A percentile compares a stretch with the other conserved stretches of the same genome.
These are phyloP conservation scores for Dendrocalamus sinicus DNA, from an alignment of 176 grass and related monocot species.

Conservation along the genomic window DNA sequence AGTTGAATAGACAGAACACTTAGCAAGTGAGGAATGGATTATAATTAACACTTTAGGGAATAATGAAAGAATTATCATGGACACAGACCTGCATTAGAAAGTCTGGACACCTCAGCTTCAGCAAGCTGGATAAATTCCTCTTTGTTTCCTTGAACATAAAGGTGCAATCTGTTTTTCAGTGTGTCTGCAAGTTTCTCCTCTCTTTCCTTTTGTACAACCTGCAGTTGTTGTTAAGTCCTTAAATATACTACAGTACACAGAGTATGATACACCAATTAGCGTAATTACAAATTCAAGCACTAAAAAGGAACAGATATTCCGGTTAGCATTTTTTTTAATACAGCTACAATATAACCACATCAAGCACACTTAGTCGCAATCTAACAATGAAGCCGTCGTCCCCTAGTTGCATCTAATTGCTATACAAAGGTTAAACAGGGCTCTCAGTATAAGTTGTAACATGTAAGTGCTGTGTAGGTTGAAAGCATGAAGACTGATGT, in stretches of 20 bases:
- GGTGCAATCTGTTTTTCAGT: constrained; percentile 71
- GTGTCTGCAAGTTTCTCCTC: constrained; percentile 86
- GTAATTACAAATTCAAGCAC: neutral
- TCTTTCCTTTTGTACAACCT: constrained; percentile 92
- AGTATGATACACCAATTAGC: neutral
- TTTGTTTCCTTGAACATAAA: constrained; percentile 90
- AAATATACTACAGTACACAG: neutral
- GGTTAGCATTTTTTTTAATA: neutral
- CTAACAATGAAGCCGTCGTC: neutral
- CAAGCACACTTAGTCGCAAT: constrained; percentile 7
- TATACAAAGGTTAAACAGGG: neutral
- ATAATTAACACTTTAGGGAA: neutral
- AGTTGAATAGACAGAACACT: constrained; percentile 5
- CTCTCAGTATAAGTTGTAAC: neutral
- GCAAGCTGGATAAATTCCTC: constrained; percentile 69
- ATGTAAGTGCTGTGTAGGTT: neutral
- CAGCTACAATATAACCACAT: constrained; percentile 9
- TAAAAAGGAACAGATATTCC: neutral
- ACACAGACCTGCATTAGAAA: constrained; percentile 78
- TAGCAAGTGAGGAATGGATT: constrained; percentile 25
- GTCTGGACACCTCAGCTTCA: constrained; percentile 74
- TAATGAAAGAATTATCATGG: constrained; percentile 6
- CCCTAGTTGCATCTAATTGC: neutral
- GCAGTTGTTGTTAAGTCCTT: constrained; percentile 36
- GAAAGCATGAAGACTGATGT: constrained; percentile 7